These are phyloP conservation scores for sweet orange (Citrus sinensis) DNA, from an alignment of 345 rosid species.

Conservation along the genomic window DVS_A1.0 CM039168.1:6709001-6709500, in stretches of 20 bases:
- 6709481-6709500: conserved; percentile 99
- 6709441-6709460: conserved; percentile 14
- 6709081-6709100: conserved; percentile 3
- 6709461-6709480: conserved; percentile 82
- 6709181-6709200: conserved; percentile 66
- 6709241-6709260: neutral
- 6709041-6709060: conserved; percentile 43
- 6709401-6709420: neutral
- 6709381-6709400: conserved; percentile 4
- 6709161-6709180: conserved; percentile 99
- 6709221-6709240: conserved; percentile 8
- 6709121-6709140: conserved; percentile 95
- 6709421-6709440: neutral
- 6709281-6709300: conserved; percentile 16
- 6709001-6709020: conserved; percentile 83
- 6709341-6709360: conserved; percentile 75
- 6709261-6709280: conserved; percentile 3
- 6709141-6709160: conserved; percentile 85
- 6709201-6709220: conserved; percentile 14
- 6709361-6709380: conserved; percentile 81
- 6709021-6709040: conserved; percentile 88
- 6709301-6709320: conserved; percentile 96
- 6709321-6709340: conserved; percentile 91
- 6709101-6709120: conserved; percentile 31
- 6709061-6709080: conserved; percentile 11